Base-by-base conservation (phyloP, 163 green algal genomes). In the Coccomyxa subellipsoidea region DNA sequence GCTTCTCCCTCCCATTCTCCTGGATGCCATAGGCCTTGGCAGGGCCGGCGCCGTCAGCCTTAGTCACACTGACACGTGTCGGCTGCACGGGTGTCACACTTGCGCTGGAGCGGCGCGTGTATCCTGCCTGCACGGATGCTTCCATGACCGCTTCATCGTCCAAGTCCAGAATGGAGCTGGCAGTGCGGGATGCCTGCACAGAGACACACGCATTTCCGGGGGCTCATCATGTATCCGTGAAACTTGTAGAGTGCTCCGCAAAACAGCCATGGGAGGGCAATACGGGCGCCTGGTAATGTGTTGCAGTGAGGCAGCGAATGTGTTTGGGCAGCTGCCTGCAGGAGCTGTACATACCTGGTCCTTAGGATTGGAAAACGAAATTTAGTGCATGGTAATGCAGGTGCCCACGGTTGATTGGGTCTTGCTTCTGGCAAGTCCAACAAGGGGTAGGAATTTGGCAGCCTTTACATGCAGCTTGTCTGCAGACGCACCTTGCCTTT, bases 161-260 rank as follows among this genome's bases (percentile, higher is more conserved):
- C 47, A 59, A 18, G 6, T 73, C 66, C 66, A 73, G 66, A 34
- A 73, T 36, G 66, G 66, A 73, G 66, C 66, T 73, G 66, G 66
- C 2, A 36, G n/a, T 34, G 29, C 66, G 66, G 2, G 66, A 73
- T 27, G 47, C 47, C 47, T 59, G 47, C 5, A 12, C 21, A 27
- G 21, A 18, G 15, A 6, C 3, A 6, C 47, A 59, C 15, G 5
- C 47, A 27, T 59, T 59, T n/a, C n/a, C n/a, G n/a, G n/a, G n/a
- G n/a, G n/a, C n/a, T n/a, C n/a, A n/a, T n/a, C n/a, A n/a, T n/a
- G n/a, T n/a, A n/a, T n/a, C 47, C 12, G 47, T 12, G 47, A 66
- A 66, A 66, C 18, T 12, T 12, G 18, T 12, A 18, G 12, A 12
- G 12, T 66, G 47, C 47, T 29, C 47, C 47, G 18, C 12, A 18